phyloP scores from a whole-genome alignment of 176 grass and related monocot genomes.

The Melocanna baccifera region DNA sequence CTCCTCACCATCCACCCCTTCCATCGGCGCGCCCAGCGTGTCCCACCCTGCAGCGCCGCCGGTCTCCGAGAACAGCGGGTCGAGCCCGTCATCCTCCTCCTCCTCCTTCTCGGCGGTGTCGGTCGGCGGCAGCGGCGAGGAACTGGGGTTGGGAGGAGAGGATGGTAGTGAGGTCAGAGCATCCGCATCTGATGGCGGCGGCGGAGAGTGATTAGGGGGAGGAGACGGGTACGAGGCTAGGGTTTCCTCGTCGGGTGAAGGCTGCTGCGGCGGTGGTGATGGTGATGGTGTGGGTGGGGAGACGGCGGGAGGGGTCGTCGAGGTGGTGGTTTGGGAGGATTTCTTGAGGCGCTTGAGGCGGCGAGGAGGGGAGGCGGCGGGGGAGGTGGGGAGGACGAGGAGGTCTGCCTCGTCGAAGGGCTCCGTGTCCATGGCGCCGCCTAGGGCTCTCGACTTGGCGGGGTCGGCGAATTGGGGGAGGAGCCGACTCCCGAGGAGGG shows the following conservation, averaged over 20 bases:
- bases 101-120: constrained; percentile 18
- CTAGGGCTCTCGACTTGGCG: not conserved
- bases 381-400: constrained; percentile 24
- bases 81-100: constrained; percentile 45
- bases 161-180: not conserved
- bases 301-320: not conserved
- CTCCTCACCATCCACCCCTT: constrained; percentile 11
- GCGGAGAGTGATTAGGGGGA: not conserved
- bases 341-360: constrained; percentile 66
- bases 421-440: constrained; percentile 51
- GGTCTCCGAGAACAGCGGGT: constrained; percentile 50
- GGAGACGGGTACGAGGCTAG: constrained; percentile 5
- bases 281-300: not conserved
- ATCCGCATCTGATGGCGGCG: constrained; percentile 24
- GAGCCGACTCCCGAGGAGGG: not conserved
- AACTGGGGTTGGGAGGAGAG: not conserved
- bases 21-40: constrained; percentile 18
- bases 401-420: constrained; percentile 52
- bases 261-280: not conserved
- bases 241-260: not conserved
- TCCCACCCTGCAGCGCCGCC: constrained; percentile 19
- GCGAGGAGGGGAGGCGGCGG: constrained; percentile 13
- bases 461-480: not conserved
- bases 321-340: constrained; percentile 4
- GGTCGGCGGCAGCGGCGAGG: constrained; percentile 18